Evolutionary conservation across 1,284 basidiomycete genomes (phyloP).

Genomic region (Ganoderma leucocontextum): DNA sequence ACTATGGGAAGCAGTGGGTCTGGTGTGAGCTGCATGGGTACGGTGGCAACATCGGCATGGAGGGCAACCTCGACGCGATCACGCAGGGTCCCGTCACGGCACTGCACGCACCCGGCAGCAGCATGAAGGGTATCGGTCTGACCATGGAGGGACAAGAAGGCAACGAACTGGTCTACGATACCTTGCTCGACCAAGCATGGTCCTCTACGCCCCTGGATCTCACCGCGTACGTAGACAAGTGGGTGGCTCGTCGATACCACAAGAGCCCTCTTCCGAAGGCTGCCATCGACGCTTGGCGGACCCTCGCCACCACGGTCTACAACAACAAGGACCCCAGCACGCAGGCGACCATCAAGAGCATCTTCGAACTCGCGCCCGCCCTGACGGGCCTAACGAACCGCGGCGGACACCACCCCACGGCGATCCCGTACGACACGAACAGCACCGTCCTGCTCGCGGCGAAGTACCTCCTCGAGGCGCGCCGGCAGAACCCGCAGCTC

Average conservation of each 20-base stretch:
- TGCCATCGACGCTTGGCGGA: constrained; percentile 47
- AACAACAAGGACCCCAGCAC: constrained; percentile 45
- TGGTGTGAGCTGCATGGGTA: constrained; percentile 55
- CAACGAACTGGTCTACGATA: constrained; percentile 54
- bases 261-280: constrained; percentile 38
- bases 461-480: constrained; percentile 44
- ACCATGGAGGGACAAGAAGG: constrained; percentile 54
- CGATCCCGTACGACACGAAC: constrained; percentile 50
- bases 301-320: constrained; percentile 50
- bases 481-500: constrained; percentile 34
- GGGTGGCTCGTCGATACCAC: constrained; percentile 49
- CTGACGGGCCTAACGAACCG: constrained; percentile 46
- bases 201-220: constrained; percentile 44
- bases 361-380: constrained; percentile 47
- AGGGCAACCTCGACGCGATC: constrained; percentile 49
- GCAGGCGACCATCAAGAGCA: constrained; percentile 52
- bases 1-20: constrained; percentile 53
- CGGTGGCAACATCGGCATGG: constrained; percentile 53
- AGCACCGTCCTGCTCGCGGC: constrained; percentile 48
- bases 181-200: constrained; percentile 54
- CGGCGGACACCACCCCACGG: constrained; percentile 46
- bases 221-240: constrained; percentile 43
- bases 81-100: constrained; percentile 46
- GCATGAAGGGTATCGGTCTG: constrained; percentile 52
- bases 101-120: constrained; percentile 40